Evolutionary conservation across 441 rosid species (phyloP).

Genomic region (Melastoma candidum): DNA sequence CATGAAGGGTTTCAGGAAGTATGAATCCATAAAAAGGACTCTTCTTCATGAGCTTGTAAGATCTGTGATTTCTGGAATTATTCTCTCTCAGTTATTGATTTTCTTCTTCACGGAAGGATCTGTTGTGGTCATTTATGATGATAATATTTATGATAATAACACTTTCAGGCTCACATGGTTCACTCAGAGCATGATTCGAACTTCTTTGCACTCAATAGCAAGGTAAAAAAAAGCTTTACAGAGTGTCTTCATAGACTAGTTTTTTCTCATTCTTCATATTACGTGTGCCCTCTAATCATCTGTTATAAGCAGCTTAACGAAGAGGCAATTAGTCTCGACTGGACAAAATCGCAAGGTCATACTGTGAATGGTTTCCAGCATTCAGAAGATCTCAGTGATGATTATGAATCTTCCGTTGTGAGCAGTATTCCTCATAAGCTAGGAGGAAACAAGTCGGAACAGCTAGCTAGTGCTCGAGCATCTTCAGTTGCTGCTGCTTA

Average conservation of each 20-base stretch:
- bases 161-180: slow-evolving; percentile 87
- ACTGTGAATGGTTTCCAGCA: slow-evolving; percentile 36
- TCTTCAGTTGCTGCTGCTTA: slow-evolving; percentile 88
- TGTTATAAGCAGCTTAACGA: slow-evolving; percentile 50
- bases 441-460: slow-evolving; percentile 53
- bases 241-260: neutral
- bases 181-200: slow-evolving; percentile 82
- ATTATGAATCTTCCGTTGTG: slow-evolving; percentile 23
- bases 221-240: slow-evolving; percentile 34
- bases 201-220: slow-evolving; percentile 74
- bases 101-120: neutral
- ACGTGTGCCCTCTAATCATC: slow-evolving; percentile 2
- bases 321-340: slow-evolving; percentile 80
- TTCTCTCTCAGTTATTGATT: neutral
- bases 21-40: slow-evolving; percentile 81
- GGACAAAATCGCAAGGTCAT: slow-evolving; percentile 81
- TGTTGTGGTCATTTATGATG: neutral
- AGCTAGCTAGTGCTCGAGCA: slow-evolving; percentile 53
- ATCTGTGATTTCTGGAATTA: neutral
- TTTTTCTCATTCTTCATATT: slow-evolving; percentile 8
- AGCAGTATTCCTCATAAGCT: slow-evolving; percentile 37
- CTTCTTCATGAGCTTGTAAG: slow-evolving; percentile 94
- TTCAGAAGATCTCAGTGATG: slow-evolving; percentile 33
- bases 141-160: slow-evolving; percentile 11
- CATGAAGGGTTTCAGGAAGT: slow-evolving; percentile 90